Evolutionary conservation across 192 early-diverging fungal genomes (phyloP), one percentile per base, ranked within the genome.

Genomic region (Lobosporangium transversale): DNA sequence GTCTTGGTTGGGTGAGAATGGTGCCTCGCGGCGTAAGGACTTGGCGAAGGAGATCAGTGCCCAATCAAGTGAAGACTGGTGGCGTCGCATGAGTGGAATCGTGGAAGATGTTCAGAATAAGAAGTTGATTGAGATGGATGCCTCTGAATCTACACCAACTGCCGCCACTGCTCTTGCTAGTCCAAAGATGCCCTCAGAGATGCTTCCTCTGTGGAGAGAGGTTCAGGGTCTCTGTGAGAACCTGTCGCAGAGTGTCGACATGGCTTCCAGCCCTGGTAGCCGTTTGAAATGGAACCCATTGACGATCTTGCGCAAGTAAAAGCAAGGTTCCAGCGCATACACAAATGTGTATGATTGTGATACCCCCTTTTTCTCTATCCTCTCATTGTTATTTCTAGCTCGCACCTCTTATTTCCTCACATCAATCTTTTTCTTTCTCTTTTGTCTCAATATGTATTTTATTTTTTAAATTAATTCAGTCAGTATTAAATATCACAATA

Each of bases 301-400:
- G 48, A 73, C 70, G 15, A 73, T 73, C 31, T 58, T 73, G 18
- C 70, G 70, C 37, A 74, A 74, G 62, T 65, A 65, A 57, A 53
- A 40, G 27, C 9, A 31, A 42, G 37, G 37, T 7, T 40, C 37
- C 7, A 10, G 37, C 37, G 7, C 37, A 40, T 40, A 40, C 37
- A 7, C 37, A n/a, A n/a, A n/a, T n/a, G n/a, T n/a, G n/a, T n/a
- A n/a, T n/a, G n/a, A n/a, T n/a, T n/a, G n/a, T n/a, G n/a, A n/a
- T n/a, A 40, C 14, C 37, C 37, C 37, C 37, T 40, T 40, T 40
- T 10, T 14, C 37, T 40, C 14, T 14, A 7, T 40, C 37, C 37
- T 40, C 7, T 10, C 37, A 10, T 14, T 14, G 7, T 14, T 14
- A 40, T 14, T 40, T 40, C 8, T 40, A 7, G 37, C 37, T 14